Evolutionary conservation across 2,329 filamentous ascomycete species (phyloP), one percentile per base, ranked within the genome.

Genomic region (Bertia moriformis): DNA sequence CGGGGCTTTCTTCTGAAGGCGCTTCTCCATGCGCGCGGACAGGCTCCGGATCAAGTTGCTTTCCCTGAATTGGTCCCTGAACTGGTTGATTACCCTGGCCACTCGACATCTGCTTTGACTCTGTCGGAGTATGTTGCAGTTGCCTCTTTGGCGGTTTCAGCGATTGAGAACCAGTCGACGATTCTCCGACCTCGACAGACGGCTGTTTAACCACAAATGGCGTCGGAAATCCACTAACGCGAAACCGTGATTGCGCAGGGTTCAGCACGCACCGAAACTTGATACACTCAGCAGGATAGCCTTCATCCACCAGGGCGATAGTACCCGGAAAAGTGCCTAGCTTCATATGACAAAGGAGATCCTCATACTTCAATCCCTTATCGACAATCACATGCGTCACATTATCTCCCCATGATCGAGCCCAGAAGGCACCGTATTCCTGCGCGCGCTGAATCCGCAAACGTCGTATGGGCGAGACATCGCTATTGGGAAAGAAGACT

Each of bases 311-410:
- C 10, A 35, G 7, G 15, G 15, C 15, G 32, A 35, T 48, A 18
- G 51, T 15, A n/a, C 37, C 14, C 2, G 43, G 40, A 1, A 44
- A 17, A 38, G 48, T 22, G 33, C 49, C n/a, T 49, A 47, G 19
- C 41, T 67, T 65, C 3, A 86, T 52, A 43, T 71, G 65, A 10
- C 58, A 62, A 40, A 78, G 54, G 4, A 93, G 62, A 41, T 87
- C 72, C 3, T 65, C 57, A 50, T 77, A 88, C 1, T 61, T 61
- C 38, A 91, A 59, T 1, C 59, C 59, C 45, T 75, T 79, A 51
- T 95, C 88, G 2, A 86, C 78, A 42, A 96, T 68, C 38, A 93
- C 62, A 58, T 94, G 85, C 1, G 82, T 93, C 14, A 91, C 71
- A 17, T 58, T 57, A 1, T 47, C 55, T 51, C 78, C 72, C 1